These are phyloP conservation scores for Lolium perenne DNA, from an alignment of 176 grass and related monocot species.

Conservation along the genomic window DNA sequence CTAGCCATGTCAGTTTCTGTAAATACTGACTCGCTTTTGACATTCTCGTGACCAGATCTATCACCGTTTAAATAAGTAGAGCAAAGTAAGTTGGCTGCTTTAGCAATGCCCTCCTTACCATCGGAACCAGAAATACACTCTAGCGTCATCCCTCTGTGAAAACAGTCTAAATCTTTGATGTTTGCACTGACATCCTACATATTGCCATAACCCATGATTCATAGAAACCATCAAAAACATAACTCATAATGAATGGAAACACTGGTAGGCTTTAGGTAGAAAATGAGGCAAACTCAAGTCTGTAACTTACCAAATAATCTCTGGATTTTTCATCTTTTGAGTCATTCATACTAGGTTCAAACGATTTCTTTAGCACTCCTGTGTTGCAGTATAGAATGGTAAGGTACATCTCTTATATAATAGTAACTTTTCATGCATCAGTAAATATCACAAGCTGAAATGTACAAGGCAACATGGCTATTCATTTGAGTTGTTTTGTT, in stretches of 20 bases:
- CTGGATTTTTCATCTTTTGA: slow-evolving; percentile 39
- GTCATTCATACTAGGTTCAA: slow-evolving; percentile 51
- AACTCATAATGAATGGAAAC: neutral
- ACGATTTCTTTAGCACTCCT: slow-evolving; percentile 85
- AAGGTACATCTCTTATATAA: slow-evolving; percentile 5
- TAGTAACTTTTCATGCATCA: slow-evolving; percentile 16
- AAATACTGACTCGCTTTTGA: slow-evolving; percentile 48
- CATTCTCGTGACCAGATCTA: slow-evolving; percentile 35
- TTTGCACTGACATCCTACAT: slow-evolving; percentile 65
- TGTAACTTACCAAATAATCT: slow-evolving; percentile 58
- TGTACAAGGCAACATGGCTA: neutral
- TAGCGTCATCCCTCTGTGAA: slow-evolving; percentile 57
- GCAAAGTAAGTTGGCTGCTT: slow-evolving; percentile 88
- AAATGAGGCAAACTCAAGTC: slow-evolving; percentile 23
- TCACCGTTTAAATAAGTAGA: slow-evolving; percentile 51
- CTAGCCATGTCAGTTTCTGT: slow-evolving; percentile 67
- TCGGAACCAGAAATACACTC: slow-evolving; percentile 76
- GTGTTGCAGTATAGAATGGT: slow-evolving; percentile 24
- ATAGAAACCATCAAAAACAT: slow-evolving; percentile 37
- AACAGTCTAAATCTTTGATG: slow-evolving; percentile 33
- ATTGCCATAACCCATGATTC: slow-evolving; percentile 36
- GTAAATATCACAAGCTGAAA: slow-evolving; percentile 36
- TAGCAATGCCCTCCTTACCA: slow-evolving; percentile 88
- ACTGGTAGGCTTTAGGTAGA: neutral
- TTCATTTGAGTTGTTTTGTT: slow-evolving; percentile 8